phyloP scores from a whole-genome alignment of 2,329 filamentous ascomycete genomes.

The Pseudogymnoascus sp. region DNA sequence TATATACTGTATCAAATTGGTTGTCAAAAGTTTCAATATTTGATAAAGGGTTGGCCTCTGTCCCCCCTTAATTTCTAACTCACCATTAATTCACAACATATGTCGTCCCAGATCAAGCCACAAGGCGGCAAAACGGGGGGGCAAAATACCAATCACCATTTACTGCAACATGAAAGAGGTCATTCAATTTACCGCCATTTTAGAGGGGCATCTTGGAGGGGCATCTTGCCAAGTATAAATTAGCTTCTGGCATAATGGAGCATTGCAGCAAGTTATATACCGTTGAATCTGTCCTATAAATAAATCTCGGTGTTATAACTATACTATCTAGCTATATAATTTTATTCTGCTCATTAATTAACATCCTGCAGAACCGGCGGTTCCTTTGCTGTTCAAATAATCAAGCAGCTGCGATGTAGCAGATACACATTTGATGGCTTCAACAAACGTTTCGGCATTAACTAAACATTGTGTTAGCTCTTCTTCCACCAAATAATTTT shows the following conservation, averaged over 20 bases:
- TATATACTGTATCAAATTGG: not conserved
- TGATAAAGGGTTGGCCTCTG: not conserved
- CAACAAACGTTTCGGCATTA: slow-evolving; percentile 16
- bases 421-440: slow-evolving; percentile 21
- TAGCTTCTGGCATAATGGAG: slow-evolving; percentile 16
- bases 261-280: slow-evolving; percentile 24
- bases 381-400: not conserved
- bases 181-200: slow-evolving; percentile 28
- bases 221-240: slow-evolving; percentile 28
- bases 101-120: not conserved
- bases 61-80: not conserved
- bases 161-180: slow-evolving; percentile 39
- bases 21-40: not conserved
- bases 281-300: not conserved
- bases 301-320: not conserved
- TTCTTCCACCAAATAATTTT: not conserved
- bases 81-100: not conserved
- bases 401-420: not conserved
- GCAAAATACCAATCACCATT: slow-evolving; percentile 33
- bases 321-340: not conserved
- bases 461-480: not conserved
- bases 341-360: not conserved
- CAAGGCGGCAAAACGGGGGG: not conserved
- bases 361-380: not conserved
- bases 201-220: slow-evolving; percentile 36